Conservation (phyloP, 805 yeast genomes). For the Pichia deserticola region DNA sequence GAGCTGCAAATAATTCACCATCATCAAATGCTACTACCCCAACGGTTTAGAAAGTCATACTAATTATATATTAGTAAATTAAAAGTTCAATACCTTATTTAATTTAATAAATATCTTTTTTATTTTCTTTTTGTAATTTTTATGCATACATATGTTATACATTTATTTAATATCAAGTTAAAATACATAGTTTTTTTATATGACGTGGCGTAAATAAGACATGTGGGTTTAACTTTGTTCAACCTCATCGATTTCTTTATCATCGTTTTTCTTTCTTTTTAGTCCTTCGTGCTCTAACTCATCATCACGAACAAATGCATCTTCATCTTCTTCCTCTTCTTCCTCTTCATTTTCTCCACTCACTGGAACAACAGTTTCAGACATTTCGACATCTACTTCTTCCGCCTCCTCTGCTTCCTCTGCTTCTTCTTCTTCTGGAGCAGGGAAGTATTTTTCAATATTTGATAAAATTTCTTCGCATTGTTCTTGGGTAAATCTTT, state of each 20-base stretch:
- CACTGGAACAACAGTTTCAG: constrained; percentile 13
- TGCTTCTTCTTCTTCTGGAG: constrained; percentile 24
- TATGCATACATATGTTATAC: too few species aligned
- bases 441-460: constrained; percentile 48
- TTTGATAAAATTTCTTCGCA: constrained; percentile 52
- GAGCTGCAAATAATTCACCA: neutral
- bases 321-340: constrained; percentile 19
- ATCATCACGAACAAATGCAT: constrained; percentile 17
- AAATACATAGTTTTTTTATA: too few species aligned
- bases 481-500: constrained; percentile 64
- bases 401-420: constrained; percentile 17
- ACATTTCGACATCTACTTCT: constrained; percentile 10
- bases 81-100: too few species aligned
- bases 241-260: constrained; percentile 21
- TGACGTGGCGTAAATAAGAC: neutral
- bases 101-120: too few species aligned
- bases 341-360: constrained; percentile 13
- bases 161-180: too few species aligned
- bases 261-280: constrained; percentile 12
- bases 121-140: too few species aligned
- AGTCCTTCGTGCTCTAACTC: constrained; percentile 24
- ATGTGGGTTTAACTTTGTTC: constrained; percentile 1
- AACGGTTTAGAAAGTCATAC: neutral
- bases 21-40: neutral
- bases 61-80: neutral